These are phyloP conservation scores for Nyctanthes arbortristis DNA, from an alignment of 257 asterid species.

Conservation along the genomic window DNA sequence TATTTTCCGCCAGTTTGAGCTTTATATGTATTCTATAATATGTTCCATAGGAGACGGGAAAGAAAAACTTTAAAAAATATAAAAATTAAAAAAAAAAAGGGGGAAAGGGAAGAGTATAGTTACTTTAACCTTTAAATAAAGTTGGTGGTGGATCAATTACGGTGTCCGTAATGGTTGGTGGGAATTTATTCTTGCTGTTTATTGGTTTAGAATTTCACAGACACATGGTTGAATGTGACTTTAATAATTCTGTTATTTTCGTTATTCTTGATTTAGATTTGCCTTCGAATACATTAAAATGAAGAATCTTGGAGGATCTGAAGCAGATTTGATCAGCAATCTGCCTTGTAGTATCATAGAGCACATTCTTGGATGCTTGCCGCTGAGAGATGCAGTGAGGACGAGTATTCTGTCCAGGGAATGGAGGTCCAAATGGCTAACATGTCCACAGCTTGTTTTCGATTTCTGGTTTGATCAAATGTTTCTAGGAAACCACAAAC, in stretches of 20 bases:
- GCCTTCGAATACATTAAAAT: slow-evolving; percentile 17
- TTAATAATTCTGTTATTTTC: not conserved
- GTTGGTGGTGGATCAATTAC: slow-evolving; percentile 2
- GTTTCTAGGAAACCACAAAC: slow-evolving; percentile 47
- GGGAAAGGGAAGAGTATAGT: too few species aligned
- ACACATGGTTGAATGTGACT: not conserved
- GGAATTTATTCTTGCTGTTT: not conserved
- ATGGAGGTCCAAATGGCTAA: slow-evolving; percentile 58
- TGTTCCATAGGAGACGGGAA: too few species aligned
- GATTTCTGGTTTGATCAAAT: slow-evolving; percentile 55
- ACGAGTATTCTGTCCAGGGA: slow-evolving; percentile 57
- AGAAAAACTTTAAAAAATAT: too few species aligned
- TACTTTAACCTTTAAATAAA: not conserved
- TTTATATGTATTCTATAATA: too few species aligned
- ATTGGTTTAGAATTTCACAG: not conserved
- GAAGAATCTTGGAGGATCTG: slow-evolving; percentile 33
- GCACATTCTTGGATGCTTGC: slow-evolving; percentile 56
- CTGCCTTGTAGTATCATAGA: slow-evolving; percentile 50
- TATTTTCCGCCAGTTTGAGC: too few species aligned
- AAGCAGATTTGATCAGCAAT: slow-evolving; percentile 36
- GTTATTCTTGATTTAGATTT: slow-evolving; percentile 22
- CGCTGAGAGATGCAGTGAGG: slow-evolving; percentile 58
- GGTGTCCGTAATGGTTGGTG: not conserved
- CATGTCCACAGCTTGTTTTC: slow-evolving; percentile 49
- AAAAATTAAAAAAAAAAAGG: too few species aligned